Percentiles rank a stretch among this genome's conserved stretches.
phyloP scores from a whole-genome alignment of 192 early-diverging fungal species.

The Coemansia javaensis region DNA sequence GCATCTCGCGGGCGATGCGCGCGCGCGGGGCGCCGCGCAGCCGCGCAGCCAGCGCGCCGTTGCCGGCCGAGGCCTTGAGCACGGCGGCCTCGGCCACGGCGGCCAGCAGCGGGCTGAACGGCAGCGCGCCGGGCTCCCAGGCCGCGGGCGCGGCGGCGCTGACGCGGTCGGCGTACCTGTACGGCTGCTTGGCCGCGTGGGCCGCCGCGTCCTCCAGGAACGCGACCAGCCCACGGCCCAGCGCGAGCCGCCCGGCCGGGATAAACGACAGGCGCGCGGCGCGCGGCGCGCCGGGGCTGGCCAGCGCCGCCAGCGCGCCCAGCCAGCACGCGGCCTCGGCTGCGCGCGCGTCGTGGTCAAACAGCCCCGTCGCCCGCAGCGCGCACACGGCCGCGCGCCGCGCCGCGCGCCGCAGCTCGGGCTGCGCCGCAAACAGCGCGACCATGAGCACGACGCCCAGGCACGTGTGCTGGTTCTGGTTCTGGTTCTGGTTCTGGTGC shows the following conservation, averaged over 20 bases:
- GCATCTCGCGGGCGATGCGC: slow-evolving; percentile 16
- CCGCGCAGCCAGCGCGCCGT: slow-evolving; percentile 10
- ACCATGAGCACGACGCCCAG: slow-evolving; percentile 20
- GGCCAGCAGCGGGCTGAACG: slow-evolving; percentile 37
- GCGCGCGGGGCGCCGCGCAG: slow-evolving; percentile 2
- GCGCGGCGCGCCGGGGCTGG: slow-evolving; percentile 26
- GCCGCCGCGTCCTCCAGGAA: slow-evolving; percentile 31
- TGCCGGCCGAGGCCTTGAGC: slow-evolving; percentile 22
- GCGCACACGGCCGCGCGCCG: slow-evolving; percentile 11
- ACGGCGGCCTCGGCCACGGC: slow-evolving; percentile 31
- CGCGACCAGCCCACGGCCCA: slow-evolving; percentile 15
- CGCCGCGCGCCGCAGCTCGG: slow-evolving; percentile 30
- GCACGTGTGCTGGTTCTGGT: slow-evolving; percentile 16
- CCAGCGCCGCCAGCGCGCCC: slow-evolving; percentile 32
- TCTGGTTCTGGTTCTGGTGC: too few relatives aligned
- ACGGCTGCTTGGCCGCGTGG: slow-evolving; percentile 26
- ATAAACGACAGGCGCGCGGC: slow-evolving; percentile 7
- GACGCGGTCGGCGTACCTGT: slow-evolving; percentile 45
- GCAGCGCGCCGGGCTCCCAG: slow-evolving; percentile 1
- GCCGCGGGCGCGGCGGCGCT: slow-evolving; percentile 1
- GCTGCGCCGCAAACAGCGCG: slow-evolving; percentile 22
- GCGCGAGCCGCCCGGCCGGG: background rate
- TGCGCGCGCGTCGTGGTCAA: slow-evolving; percentile 24
- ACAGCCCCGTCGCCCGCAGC: slow-evolving; percentile 28
- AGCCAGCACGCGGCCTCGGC: slow-evolving; percentile 38